These are phyloP conservation scores for Neurospora africana DNA, from an alignment of 495 filamentous ascomycete species.

Conservation along the genomic window DNA sequence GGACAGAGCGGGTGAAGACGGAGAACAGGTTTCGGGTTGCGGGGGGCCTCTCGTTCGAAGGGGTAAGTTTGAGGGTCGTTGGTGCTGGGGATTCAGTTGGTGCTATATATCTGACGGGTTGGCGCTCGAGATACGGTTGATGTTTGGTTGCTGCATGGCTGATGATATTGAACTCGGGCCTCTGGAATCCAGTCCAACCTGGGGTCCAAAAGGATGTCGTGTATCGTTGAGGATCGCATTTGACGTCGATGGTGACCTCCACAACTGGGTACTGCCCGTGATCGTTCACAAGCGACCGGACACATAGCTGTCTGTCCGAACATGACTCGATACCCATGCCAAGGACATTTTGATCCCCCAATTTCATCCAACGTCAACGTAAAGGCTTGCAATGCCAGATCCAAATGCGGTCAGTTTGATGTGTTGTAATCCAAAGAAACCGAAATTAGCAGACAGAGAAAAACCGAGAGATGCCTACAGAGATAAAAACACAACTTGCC, in stretches of 20 bases:
- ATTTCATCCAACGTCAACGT: not conserved
- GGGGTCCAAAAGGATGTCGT: not conserved
- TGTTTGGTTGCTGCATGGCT: not conserved
- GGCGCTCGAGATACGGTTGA: not conserved
- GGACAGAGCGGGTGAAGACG: not conserved
- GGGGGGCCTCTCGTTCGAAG: not conserved
- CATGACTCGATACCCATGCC: not conserved
- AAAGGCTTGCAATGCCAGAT: not conserved
- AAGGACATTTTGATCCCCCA: not conserved
- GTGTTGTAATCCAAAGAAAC: not conserved
- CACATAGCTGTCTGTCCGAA: not conserved
- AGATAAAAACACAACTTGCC: not conserved
- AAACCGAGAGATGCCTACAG: not conserved
- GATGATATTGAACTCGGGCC: not conserved
- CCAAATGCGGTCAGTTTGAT: not conserved
- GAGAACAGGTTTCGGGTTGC: not conserved
- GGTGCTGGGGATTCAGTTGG: not conserved
- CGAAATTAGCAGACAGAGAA: not conserved
- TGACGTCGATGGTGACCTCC: not conserved
- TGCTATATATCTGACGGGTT: not conserved
- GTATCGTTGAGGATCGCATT: not conserved
- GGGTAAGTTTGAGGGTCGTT: not conserved
- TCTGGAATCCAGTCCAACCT: not conserved
- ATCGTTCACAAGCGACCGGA: not conserved
- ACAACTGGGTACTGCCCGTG: not conserved